Base-by-base conservation (phyloP, 805 yeast species). In the Millerago galiae region DNA sequence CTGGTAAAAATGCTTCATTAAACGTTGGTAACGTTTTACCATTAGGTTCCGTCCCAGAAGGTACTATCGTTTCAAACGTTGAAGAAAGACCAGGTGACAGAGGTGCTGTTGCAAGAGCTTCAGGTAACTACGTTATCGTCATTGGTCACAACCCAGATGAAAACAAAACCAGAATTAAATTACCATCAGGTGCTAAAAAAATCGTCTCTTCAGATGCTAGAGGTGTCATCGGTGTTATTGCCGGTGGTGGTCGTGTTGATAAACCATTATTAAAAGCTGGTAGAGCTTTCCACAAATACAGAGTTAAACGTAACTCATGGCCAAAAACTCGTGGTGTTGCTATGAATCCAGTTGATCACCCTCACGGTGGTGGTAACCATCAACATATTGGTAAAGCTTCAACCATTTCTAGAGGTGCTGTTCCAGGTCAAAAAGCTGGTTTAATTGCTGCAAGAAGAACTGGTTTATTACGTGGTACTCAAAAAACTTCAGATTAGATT, bases 301-400 rank as follows among this genome's bases (percentile, higher is more conserved):
- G 75, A 77, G 95, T 90, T 67, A 93, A 93, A 95, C 83, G 98
- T 80, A 89, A 93, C 95, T 88, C 96, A 59, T 93, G 98, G 98
- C 99, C 99, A 77, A 90, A 88, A 86, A 93, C 98, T 69, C 89
- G 98, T 81, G 99, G 98, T 91, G 98, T 91, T 71, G 99, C 99
- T 72, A 91, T 93, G 99, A 91, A 91, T 81, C 98, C 98, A 74
- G 99, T 91, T 73, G 99, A 91, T 74, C 99, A 91, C 81, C 99
- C 99, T 73, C 99, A 91, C 75, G 99, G 99, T 87, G 98, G 99
- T 91, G 99, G 99, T 91, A 90, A 90, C 96, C 98, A 91, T 77
- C 98, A 91, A 81, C 98, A 91, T 75, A 91, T 90, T 79, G 98
- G 98, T 89, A 91, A 91, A 83, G 97, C 98, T 67, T 91, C 98